These are phyloP conservation scores for Leptographium flavum DNA, from an alignment of 2,329 filamentous ascomycete species.

Conservation along the genomic window DNA sequence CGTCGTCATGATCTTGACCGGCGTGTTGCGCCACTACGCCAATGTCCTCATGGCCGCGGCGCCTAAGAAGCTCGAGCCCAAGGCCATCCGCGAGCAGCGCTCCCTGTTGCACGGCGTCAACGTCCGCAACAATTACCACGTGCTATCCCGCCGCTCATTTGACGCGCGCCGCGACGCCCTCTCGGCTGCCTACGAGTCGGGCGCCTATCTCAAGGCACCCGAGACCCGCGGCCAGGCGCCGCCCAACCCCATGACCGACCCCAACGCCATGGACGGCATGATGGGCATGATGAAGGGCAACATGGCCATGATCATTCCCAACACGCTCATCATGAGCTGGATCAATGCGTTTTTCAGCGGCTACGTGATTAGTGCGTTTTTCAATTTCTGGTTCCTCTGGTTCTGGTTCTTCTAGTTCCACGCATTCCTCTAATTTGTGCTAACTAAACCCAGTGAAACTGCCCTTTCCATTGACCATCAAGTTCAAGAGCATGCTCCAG, in stretches of 20 bases:
- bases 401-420: not conserved
- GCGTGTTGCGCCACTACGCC: constrained; percentile 90
- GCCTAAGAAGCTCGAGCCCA: constrained; percentile 68
- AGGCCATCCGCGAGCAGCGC: constrained; percentile 72
- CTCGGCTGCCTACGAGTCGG: constrained; percentile 68
- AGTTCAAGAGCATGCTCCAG: constrained; percentile 99
- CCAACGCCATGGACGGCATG: constrained; percentile 97
- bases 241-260: constrained; percentile 89
- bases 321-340: constrained; percentile 99
- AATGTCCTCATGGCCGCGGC: constrained; percentile 75
- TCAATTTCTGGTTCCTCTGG: not conserved
- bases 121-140: constrained; percentile 68
- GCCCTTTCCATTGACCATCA: constrained; percentile 91
- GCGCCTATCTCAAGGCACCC: constrained; percentile 79
- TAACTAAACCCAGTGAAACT: constrained; percentile 56
- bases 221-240: constrained; percentile 75
- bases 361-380: constrained; percentile 76
- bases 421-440: not conserved
- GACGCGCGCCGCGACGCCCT: constrained; percentile 67
- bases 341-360: constrained; percentile 98
- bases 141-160: constrained; percentile 66
- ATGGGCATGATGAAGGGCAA: constrained; percentile 99
- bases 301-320: constrained; percentile 99
- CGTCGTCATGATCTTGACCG: constrained; percentile 93
- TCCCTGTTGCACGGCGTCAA: constrained; percentile 72